Evolutionary conservation across 257 asterid genomes (phyloP), one percentile per base, ranked within the genome.

Genomic region (Euphrasia confusa): DNA sequence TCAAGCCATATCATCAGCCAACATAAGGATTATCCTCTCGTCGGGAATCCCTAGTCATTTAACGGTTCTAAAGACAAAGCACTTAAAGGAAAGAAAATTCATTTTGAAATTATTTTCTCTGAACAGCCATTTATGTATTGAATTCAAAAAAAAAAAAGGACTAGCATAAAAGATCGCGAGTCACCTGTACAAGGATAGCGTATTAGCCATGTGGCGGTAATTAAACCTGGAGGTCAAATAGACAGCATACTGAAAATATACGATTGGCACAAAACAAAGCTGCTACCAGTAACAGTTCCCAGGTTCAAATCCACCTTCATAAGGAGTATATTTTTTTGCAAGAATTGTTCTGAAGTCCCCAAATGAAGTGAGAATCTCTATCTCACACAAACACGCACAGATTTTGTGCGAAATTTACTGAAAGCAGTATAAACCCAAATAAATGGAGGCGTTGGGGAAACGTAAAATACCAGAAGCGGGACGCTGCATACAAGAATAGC

Each of bases 1-100:
- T 79, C 99, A 93, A 60, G 96, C 99, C 97, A 93, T 93, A 77
- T 93, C 99, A 78, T 93, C 97, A 68, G 97, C 97, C 87, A 93
- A 75, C 97, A 89, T 93, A 47, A 93, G 83, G 68, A 93, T 89
- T 64, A 89, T 93, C 76, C 97, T 89, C 83, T 93, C 97, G 52
- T 93, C 96, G n/a, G 97, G 99, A 69, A 93, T 93, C 63, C 99
- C 97, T 65, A 93, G 71, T 48, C 96, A 82, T 74, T 93, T 93
- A 61, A 93, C 99, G n/a, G 96, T 93, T 75, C 99, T 93, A 75
- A 13, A 68, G 63, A 39, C 54, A 72, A 71, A 61, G 42, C 47
- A 12, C 26, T 21, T 1, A 27, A 69, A 58, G 27, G 30, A 64
- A 37, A 44, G 11, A 58, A 42, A 35, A 57, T 40, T 30, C 39